A percentile compares a stretch with the other conserved stretches of the same genome.
phyloP scores from a whole-genome alignment of 2,329 filamentous ascomycete species.

The Amylocarpus encephaloides region DNA sequence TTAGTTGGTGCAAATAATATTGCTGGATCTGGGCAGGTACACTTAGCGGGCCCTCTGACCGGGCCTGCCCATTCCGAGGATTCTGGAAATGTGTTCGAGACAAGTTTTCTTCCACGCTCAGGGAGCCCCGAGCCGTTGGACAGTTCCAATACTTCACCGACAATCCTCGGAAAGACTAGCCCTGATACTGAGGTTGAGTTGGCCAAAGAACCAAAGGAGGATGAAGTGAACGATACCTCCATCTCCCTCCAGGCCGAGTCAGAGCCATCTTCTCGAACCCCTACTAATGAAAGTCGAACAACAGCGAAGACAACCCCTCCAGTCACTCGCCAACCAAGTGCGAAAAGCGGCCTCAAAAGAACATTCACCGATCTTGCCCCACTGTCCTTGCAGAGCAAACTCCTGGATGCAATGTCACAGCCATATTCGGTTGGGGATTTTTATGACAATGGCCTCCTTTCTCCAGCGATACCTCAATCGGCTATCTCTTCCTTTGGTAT shows the following conservation, averaged over 20 bases:
- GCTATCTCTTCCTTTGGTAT: slow-evolving; percentile 27
- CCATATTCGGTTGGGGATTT: slow-evolving; percentile 46
- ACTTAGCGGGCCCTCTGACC: slow-evolving; percentile 60
- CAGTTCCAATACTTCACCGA: slow-evolving; percentile 23
- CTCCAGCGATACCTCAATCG: slow-evolving; percentile 38
- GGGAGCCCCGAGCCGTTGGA: slow-evolving; percentile 43
- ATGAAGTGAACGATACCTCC: not conserved
- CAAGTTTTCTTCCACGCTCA: slow-evolving; percentile 58
- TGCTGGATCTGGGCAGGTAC: slow-evolving; percentile 40
- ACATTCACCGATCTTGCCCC: slow-evolving; percentile 80
- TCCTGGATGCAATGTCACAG: slow-evolving; percentile 78
- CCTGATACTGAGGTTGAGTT: not conserved
- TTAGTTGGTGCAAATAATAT: slow-evolving; percentile 64
- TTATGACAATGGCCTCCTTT: slow-evolving; percentile 30
- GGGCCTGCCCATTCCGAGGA: slow-evolving; percentile 68
- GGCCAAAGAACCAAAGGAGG: not conserved
- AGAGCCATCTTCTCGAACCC: slow-evolving; percentile 46
- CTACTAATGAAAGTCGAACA: slow-evolving; percentile 50
- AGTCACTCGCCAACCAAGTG: slow-evolving; percentile 52
- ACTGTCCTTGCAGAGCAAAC: slow-evolving; percentile 69
- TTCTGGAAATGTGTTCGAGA: slow-evolving; percentile 76
- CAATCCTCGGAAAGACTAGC: slow-evolving; percentile 13
- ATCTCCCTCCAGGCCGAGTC: slow-evolving; percentile 31
- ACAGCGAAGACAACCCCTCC: slow-evolving; percentile 49
- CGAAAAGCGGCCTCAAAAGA: slow-evolving; percentile 53